These are phyloP conservation scores for Aspergillus sp. DNA, from an alignment of 2,329 filamentous ascomycete species.

Conservation along the genomic window DNA sequence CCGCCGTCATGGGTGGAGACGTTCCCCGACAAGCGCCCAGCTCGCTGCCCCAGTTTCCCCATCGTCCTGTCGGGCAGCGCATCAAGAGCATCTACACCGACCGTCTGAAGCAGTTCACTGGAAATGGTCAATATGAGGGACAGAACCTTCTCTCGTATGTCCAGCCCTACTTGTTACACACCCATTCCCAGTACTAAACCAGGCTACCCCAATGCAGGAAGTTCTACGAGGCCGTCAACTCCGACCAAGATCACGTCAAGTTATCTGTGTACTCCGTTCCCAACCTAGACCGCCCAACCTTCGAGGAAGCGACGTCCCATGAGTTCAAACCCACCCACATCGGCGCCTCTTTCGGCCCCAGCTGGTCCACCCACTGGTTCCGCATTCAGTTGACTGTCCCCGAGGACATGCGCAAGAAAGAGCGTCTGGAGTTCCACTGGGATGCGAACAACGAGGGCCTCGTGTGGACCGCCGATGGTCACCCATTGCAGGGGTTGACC, in stretches of 20 bases:
- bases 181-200: constrained; percentile 4
- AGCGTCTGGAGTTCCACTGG: constrained; percentile 93
- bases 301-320: constrained; percentile 77
- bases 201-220: constrained; percentile 50
- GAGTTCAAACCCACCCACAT: constrained; percentile 71
- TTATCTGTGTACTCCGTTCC: constrained; percentile 85
- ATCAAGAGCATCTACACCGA: constrained; percentile 84
- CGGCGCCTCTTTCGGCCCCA: constrained; percentile 82
- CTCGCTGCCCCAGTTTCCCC: constrained; percentile 50
- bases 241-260: constrained; percentile 73
- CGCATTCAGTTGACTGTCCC: constrained; percentile 77
- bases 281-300: constrained; percentile 73
- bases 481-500: constrained; percentile 85
- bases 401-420: constrained; percentile 66
- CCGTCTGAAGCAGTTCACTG: constrained; percentile 77
- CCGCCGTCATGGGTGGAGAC: constrained; percentile 24
- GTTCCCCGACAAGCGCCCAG: constrained; percentile 29
- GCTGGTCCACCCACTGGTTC: constrained; percentile 99
- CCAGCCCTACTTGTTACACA: not conserved
- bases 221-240: constrained; percentile 65
- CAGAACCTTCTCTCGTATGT: constrained; percentile 61
- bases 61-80: constrained; percentile 66
- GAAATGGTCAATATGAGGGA: constrained; percentile 71
- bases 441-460: constrained; percentile 93
- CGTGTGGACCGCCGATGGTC: constrained; percentile 87